phyloP scores from a whole-genome alignment of 371 early-diverging fungal genomes.

The Chytridiales sp. region DNA sequence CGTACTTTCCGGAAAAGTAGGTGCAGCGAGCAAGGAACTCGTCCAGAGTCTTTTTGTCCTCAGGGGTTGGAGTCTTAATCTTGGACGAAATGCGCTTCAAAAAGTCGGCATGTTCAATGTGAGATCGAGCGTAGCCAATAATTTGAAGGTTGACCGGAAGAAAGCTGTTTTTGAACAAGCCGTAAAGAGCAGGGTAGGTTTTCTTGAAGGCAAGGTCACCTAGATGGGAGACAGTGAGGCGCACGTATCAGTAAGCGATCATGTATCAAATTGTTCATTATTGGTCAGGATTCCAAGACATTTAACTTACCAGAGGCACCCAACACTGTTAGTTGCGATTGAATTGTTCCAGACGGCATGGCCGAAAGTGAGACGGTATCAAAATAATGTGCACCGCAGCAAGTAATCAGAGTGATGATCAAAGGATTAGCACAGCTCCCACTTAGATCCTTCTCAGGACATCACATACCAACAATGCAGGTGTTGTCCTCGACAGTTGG shows the following conservation, averaged over 20 bases:
- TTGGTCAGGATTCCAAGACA: background rate
- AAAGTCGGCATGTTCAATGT: slow-evolving; percentile 76
- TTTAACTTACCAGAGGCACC: slow-evolving; percentile 72
- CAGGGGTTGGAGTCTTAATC: slow-evolving; percentile 59
- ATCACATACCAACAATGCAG: slow-evolving; percentile 23
- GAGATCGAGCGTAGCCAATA: slow-evolving; percentile 94
- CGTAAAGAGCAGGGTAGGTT: slow-evolving; percentile 96
- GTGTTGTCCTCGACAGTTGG: slow-evolving; percentile 28
- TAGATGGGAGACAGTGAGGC: too few species aligned
- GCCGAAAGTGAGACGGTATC: too few species aligned
- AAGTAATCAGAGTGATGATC: background rate
- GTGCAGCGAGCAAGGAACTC: slow-evolving; percentile 74
- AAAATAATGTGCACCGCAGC: background rate
- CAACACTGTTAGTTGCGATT: slow-evolving; percentile 55
- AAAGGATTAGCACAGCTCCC: background rate
- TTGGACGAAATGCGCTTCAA: slow-evolving; percentile 66
- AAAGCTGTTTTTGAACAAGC: slow-evolving; percentile 71
- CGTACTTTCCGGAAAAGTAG: slow-evolving; percentile 91
- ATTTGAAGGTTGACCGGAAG: slow-evolving; percentile 77
- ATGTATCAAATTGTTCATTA: background rate
- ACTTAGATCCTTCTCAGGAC: background rate
- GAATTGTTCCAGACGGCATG: too few species aligned
- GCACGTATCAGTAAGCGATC: background rate
- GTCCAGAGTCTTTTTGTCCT: slow-evolving; percentile 54
- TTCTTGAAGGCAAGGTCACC: slow-evolving; percentile 96